A percentile compares a stretch with the other conserved stretches of the same genome.
phyloP scores from a whole-genome alignment of 805 yeast genomes.

The Cyberlindnera petersonii region DNA sequence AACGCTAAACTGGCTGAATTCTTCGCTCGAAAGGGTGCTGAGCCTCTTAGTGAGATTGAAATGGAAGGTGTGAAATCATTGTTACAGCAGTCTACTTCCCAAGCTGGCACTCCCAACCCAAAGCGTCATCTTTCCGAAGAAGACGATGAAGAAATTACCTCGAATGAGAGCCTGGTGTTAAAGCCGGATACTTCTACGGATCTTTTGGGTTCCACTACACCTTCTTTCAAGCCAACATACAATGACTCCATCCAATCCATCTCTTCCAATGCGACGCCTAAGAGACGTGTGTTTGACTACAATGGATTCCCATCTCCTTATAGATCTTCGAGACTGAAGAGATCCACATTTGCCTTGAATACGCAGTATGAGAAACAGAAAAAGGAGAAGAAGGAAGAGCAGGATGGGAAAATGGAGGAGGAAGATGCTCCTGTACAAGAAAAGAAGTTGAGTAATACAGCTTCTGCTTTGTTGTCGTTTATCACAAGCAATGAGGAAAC shows the following conservation, averaged over 20 bases:
- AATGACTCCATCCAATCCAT: constrained; percentile 14
- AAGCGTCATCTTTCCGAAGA: constrained; percentile 3
- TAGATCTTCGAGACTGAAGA: constrained; percentile 30
- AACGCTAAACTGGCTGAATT: constrained; percentile 65
- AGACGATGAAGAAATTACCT: constrained; percentile 6
- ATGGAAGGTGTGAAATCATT: constrained; percentile 76
- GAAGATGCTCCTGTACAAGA: constrained; percentile 5
- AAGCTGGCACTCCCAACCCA: constrained; percentile 20
- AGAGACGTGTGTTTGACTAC: constrained; percentile 34
- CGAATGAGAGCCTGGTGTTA: constrained; percentile 13
- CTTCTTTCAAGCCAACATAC: constrained; percentile 35
- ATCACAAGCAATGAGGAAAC: constrained; percentile 34
- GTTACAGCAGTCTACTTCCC: constrained; percentile 38
- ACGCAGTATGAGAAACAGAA: constrained; percentile 7
- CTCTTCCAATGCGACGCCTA: constrained; percentile 23
- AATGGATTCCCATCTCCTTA: constrained; percentile 38
- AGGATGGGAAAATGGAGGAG: constrained; percentile 3
- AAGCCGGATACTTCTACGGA: constrained; percentile 6
- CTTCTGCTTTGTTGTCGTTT: constrained; percentile 45
- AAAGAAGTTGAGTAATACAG: constrained; percentile 42
- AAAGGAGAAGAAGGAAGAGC: constrained; percentile 2
- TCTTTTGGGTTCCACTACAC: constrained; percentile 20
- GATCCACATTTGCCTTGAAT: constrained; percentile 13
- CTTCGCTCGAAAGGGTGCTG: constrained; percentile 69
- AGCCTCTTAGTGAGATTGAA: constrained; percentile 70